Conservation (phyloP, 345 rosid species). For the Carallia brachiata region DNA sequence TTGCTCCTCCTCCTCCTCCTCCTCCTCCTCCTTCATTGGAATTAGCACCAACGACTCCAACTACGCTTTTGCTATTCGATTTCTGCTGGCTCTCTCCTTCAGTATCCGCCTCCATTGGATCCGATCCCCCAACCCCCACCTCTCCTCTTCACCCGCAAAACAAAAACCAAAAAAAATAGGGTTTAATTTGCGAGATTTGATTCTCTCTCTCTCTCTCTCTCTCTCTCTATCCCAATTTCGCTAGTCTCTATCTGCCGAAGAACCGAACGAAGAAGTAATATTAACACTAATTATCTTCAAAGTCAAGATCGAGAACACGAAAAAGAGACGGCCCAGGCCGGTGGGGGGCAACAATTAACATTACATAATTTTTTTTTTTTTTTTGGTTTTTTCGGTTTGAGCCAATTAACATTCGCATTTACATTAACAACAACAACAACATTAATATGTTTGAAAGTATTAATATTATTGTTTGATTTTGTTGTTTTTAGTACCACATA, state of each 20-base stretch:
- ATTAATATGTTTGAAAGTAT: no score
- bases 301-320: constrained; percentile 20
- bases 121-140: background rate
- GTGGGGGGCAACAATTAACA: no score
- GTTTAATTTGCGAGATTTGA: background rate
- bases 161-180: constrained; percentile 4
- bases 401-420: no score
- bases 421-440: no score
- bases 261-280: no score
- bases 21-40: constrained; percentile 39
- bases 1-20: no score
- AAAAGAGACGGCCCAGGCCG: background rate
- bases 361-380: no score
- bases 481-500: no score
- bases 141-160: constrained; percentile 1
- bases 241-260: no score
- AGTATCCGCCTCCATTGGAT: constrained; percentile 58
- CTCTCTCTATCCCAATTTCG: no score
- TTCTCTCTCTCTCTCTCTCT: background rate
- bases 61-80: constrained; percentile 22
- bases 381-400: no score
- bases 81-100: constrained; percentile 47
- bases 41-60: constrained; percentile 8
- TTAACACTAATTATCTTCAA: constrained; percentile 32
- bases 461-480: no score